These are phyloP conservation scores for Colletotrichum orbiculare DNA, from an alignment of 2,329 filamentous ascomycete species.

Conservation along the genomic window DNA sequence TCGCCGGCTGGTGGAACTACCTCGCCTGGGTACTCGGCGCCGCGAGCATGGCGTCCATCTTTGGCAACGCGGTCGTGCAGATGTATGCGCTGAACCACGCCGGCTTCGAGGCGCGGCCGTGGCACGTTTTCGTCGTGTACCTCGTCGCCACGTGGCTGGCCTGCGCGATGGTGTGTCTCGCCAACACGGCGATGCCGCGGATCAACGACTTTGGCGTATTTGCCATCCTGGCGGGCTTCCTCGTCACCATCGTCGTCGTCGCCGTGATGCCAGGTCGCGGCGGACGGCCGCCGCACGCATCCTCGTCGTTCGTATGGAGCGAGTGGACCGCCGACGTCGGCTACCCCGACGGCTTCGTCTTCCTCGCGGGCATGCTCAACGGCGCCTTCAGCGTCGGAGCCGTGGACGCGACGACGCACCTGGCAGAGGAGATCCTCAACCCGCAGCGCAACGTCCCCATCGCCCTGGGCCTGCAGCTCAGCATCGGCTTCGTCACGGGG, in stretches of 20 bases:
- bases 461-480: slow-evolving; percentile 61
- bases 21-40: slow-evolving; percentile 54
- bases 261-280: slow-evolving; percentile 59
- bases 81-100: slow-evolving; percentile 57
- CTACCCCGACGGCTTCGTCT: slow-evolving; percentile 55
- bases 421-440: slow-evolving; percentile 72
- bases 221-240: slow-evolving; percentile 62
- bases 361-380: slow-evolving; percentile 62
- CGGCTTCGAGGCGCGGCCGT: slow-evolving; percentile 48
- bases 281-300: slow-evolving; percentile 45
- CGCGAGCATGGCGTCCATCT: slow-evolving; percentile 53
- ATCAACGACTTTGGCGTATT: slow-evolving; percentile 66
- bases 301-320: slow-evolving; percentile 52
- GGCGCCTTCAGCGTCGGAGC: slow-evolving; percentile 76
- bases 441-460: slow-evolving; percentile 64
- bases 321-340: slow-evolving; percentile 53
- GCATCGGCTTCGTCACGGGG: slow-evolving; percentile 62
- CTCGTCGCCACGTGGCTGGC: slow-evolving; percentile 53
- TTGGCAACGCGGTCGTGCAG: slow-evolving; percentile 54
- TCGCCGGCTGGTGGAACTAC: slow-evolving; percentile 59
- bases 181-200: slow-evolving; percentile 62
- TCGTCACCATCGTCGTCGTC: slow-evolving; percentile 66
- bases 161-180: slow-evolving; percentile 59
- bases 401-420: slow-evolving; percentile 72
- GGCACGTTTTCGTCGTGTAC: slow-evolving; percentile 58